Base-by-base conservation (phyloP, 495 filamentous ascomycete genomes). In the Aspergillus egyptiacus region DNA sequence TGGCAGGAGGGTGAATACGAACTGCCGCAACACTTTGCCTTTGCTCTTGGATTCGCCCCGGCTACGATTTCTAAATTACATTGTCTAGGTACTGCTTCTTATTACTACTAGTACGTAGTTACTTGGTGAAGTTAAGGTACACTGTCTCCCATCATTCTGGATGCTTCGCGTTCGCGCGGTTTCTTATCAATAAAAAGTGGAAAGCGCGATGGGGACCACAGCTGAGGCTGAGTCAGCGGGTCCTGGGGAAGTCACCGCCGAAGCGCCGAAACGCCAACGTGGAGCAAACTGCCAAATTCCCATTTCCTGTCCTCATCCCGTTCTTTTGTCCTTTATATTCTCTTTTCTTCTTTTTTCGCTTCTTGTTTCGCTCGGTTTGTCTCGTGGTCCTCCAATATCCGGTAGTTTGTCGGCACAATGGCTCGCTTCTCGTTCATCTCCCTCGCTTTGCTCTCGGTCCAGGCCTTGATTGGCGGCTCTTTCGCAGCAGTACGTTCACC, bases 391-490 rank as follows among this genome's bases (percentile, higher is more conserved):
- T 51, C 51, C 22, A 22, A 53, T 28, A 32, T 45, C 50, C 41
- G 10, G 28, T 20, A 32, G 37, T 37, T 27, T 7, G 5, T 27
- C 43, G 43, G 61, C 77, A 76, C 64, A 60, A 90, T 90, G 86
- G 81, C 82, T 68, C 80, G 82, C 65, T 75, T 83, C 63, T 80
- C 80, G 70, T 80, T 85, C 63, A 77, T 85, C 59, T 75, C 81
- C 54, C 71, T 91, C 49, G 82, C 80, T 46, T 67, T 89, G 38
- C 71, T 89, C 60, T 82, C 84, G 36, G 76, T 89, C 54, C 83
- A 83, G 58, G 78, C 80, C 36, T 71, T 83, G 50, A 73, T 76
- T 52, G 80, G 80, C 55, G 78, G 79, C 50, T 78, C 78, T 52
- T 71, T 76, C 32, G 72, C 79, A 41, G 74, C 75, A 49, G 84